Evolutionary conservation across 257 asterid species (phyloP).

Genomic region (Solanum dulcamara): DNA sequence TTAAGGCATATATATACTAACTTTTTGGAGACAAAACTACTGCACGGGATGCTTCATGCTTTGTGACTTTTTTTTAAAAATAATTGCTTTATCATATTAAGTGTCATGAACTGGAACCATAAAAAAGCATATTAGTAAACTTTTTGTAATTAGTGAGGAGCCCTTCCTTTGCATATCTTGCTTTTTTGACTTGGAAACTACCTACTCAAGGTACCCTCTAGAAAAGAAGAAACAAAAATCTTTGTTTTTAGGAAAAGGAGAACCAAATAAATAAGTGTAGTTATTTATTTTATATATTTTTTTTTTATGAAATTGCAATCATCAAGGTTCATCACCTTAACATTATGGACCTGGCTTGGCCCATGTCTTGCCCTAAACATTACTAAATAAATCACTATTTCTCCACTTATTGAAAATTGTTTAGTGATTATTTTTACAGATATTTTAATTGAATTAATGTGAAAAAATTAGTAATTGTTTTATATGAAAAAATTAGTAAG

Average conservation of each 20-base stretch:
- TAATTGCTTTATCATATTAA: background rate
- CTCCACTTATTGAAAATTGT: too few species aligned
- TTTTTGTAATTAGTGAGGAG: background rate
- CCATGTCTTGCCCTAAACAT: too few species aligned
- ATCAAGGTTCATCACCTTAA: too few species aligned
- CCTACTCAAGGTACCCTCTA: background rate
- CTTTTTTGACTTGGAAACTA: background rate
- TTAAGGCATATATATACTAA: slow-evolving; percentile 8
- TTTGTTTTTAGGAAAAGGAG: background rate
- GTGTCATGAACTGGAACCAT: background rate
- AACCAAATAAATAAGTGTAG: background rate
- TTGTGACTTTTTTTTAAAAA: background rate
- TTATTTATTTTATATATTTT: background rate
- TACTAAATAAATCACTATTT: too few species aligned
- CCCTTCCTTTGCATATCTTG: background rate
- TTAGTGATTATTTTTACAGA: too few species aligned
- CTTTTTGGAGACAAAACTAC: slow-evolving; percentile 30
- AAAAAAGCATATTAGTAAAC: background rate
- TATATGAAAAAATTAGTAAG: too few species aligned
- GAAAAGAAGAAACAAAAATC: background rate
- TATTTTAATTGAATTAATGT: too few species aligned
- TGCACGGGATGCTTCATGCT: slow-evolving; percentile 14
- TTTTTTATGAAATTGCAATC: too few species aligned
- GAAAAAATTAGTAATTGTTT: too few species aligned
- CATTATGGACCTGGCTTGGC: too few species aligned